These are phyloP conservation scores for Suhomyces coccinellae DNA, from an alignment of 1,139 yeast species.

Conservation along the genomic window DNA sequence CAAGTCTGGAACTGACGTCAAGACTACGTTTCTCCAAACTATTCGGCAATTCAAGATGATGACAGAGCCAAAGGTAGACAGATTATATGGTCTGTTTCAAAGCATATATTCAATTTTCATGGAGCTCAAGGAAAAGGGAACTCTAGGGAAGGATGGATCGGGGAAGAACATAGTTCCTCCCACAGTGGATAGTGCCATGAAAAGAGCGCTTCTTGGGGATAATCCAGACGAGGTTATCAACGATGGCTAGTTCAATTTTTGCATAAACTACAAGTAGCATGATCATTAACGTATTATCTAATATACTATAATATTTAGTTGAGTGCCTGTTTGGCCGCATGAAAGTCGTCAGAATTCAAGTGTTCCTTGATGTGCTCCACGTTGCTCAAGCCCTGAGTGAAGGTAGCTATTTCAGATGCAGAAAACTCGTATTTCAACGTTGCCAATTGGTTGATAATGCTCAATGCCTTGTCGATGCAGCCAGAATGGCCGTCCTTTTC, in stretches of 20 bases:
- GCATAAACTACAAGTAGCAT: neutral
- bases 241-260: constrained; percentile 8
- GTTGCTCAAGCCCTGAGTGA: constrained; percentile 42
- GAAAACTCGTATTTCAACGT: constrained; percentile 48
- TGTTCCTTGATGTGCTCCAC: constrained; percentile 47
- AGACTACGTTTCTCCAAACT: constrained; percentile 49
- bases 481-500: constrained; percentile 46
- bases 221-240: constrained; percentile 48
- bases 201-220: constrained; percentile 46
- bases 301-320: constrained; percentile 19
- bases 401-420: constrained; percentile 43
- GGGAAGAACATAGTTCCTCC: constrained; percentile 42
- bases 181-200: constrained; percentile 45
- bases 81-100: constrained; percentile 36
- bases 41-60: constrained; percentile 57
- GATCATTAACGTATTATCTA: constrained; percentile 1
- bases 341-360: constrained; percentile 54
- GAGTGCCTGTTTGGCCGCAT: constrained; percentile 48
- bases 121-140: constrained; percentile 24
- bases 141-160: constrained; percentile 36
- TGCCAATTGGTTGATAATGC: constrained; percentile 51
- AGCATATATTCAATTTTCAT: constrained; percentile 38
- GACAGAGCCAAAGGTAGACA: constrained; percentile 47
- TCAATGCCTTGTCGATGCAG: constrained; percentile 61
- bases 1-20: constrained; percentile 51